phyloP scores from a whole-genome alignment of 192 early-diverging fungal species.

The Entomortierella lignicola region DNA sequence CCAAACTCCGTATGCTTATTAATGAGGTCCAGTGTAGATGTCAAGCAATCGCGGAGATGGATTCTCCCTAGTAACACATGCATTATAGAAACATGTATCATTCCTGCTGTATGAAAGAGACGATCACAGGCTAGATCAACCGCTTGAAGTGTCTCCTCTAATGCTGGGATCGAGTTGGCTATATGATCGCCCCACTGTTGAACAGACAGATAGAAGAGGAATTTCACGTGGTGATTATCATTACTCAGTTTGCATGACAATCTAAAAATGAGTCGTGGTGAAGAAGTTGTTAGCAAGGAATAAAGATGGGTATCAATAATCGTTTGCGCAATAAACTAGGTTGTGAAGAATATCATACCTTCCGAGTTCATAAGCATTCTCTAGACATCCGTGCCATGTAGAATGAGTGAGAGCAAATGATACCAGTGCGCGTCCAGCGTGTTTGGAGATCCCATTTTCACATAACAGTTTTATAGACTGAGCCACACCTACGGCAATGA shows the following conservation, averaged over 20 bases:
- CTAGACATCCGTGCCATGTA: conserved; percentile 46
- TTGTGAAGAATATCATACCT: conserved; percentile 25
- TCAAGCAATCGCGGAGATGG: conserved; percentile 39
- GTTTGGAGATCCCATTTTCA: conserved; percentile 39
- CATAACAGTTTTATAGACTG: conserved; percentile 32
- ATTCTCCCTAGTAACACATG: conserved; percentile 31
- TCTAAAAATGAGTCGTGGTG: too few species aligned
- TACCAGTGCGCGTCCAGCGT: conserved; percentile 34
- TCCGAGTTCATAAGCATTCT: conserved; percentile 47
- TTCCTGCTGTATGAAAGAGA: conserved; percentile 37
- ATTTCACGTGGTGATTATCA: conserved; percentile 45
- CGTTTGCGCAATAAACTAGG: too few species aligned
- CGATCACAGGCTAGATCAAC: conserved; percentile 36
- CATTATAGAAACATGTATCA: conserved; percentile 37
- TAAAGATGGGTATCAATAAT: too few species aligned
- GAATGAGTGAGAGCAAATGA: conserved; percentile 41
- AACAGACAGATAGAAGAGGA: conserved; percentile 38
- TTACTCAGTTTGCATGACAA: conserved; percentile 23
- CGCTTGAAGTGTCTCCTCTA: conserved; percentile 33
- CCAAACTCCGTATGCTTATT: conserved; percentile 46
- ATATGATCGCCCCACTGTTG: conserved; percentile 53
- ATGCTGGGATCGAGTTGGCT: conserved; percentile 41
- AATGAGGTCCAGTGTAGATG: conserved; percentile 24
- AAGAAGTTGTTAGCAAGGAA: too few species aligned
- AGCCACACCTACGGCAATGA: conserved; percentile 31